Base-by-base conservation (phyloP, 805 yeast species). In the Kodamaea laetipori region DNA sequence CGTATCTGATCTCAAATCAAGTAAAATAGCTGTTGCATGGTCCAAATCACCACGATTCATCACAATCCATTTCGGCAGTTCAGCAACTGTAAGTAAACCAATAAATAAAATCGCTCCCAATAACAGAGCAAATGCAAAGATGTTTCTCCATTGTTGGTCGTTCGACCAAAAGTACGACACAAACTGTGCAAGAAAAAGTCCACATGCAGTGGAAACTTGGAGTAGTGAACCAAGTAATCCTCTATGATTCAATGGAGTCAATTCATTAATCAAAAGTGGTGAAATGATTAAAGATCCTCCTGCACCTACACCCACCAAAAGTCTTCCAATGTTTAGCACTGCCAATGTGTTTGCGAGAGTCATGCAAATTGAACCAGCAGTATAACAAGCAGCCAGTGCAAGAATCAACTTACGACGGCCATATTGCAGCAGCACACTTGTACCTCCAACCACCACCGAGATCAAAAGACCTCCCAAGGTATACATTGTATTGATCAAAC, bases 61-160 rank as follows among this genome's bases (percentile, higher is more conserved):
- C n/a, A 70, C 54, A 11, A 69, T 51, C 76, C 76, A 71, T 51
- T 69, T 70, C 2, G 75, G 75, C 18, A 71, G 64, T 48, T 71
- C 76, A 1, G 57, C 57, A 3, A 63, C 61, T 4, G 71, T 57
- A 50, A 66, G 66, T n/a, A 68, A 48, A 17, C 61, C 50, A 2
- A 55, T 15, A 41, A 63, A 65, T 44, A 67, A 71, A 23, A 53
- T 24, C 1, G 58, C 32, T 0, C 61, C 70, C 11, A 68, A 39
- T 0, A 43, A 24, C 9, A 53, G 48, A 1, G 64, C 65, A 37
- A 60, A 47, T 7, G 54, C 46, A 44, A 68, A 70, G 6, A 70
- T 52, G 24, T 44, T 39, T 30, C 74, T 57, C 75, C 76, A 71
- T 44, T 66, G 64, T 41, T 58, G 55, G 44, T 60, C 63, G 47